These are phyloP conservation scores for Globomyces pollinis-pini DNA, from an alignment of 192 early-diverging fungal species.

Conservation along the genomic window DNA sequence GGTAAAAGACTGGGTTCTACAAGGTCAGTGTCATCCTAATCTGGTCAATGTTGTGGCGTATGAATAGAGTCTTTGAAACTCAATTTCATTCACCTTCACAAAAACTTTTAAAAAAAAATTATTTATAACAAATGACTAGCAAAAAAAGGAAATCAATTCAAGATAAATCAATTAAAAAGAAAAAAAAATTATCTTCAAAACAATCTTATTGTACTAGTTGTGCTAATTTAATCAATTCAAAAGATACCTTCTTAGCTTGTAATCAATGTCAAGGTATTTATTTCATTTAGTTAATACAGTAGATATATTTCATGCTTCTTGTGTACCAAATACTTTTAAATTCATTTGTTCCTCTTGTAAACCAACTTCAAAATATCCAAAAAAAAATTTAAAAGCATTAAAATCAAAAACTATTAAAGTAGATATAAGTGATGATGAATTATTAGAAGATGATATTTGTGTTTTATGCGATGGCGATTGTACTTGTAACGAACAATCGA, in stretches of 20 bases:
- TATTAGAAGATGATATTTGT: conserved; percentile 1
- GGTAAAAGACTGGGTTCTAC: no score
- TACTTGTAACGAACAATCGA: not conserved
- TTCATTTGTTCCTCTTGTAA: not conserved
- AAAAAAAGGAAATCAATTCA: not conserved
- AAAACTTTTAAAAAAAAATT: conserved; percentile 9
- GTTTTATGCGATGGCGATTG: conserved; percentile 4
- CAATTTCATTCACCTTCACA: no score
- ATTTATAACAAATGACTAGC: not conserved
- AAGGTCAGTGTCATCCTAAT: no score
- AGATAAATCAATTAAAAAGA: not conserved
- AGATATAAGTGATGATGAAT: not conserved
- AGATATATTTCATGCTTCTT: conserved; percentile 1
- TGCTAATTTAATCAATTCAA: not conserved
- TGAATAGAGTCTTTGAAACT: no score
- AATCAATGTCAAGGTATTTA: not conserved
- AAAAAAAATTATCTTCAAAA: no score
- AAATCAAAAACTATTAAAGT: not conserved
- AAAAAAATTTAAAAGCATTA: not conserved
- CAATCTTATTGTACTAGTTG: not conserved
- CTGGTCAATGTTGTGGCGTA: no score
- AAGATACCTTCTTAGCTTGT: not conserved
- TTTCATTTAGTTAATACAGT: not conserved
- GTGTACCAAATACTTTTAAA: not conserved
- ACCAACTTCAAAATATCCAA: not conserved